These are phyloP conservation scores for Coemansia sp. DNA, from an alignment of 192 early-diverging fungal genomes.

Conservation along the genomic window DNA sequence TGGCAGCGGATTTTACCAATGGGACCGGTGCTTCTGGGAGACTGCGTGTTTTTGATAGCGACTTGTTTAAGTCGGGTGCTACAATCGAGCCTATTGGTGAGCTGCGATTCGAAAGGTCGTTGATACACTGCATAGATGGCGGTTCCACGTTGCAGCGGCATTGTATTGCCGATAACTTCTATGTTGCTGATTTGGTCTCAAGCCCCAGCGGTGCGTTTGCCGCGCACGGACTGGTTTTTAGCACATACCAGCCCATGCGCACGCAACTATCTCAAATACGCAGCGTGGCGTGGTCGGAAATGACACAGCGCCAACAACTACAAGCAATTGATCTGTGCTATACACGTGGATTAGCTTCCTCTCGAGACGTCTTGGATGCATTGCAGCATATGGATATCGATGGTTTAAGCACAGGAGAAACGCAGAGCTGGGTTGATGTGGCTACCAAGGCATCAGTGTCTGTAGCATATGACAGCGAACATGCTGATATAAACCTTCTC, in stretches of 20 bases:
- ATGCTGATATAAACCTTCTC: too few relatives aligned
- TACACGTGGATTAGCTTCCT: background rate
- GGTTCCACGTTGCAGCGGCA: background rate
- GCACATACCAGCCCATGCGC: background rate
- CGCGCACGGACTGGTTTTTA: background rate
- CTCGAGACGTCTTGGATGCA: background rate
- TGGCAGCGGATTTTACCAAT: background rate
- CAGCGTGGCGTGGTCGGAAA: background rate
- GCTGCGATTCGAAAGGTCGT: background rate
- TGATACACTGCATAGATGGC: background rate
- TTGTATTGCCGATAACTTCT: background rate
- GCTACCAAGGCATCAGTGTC: too few relatives aligned
- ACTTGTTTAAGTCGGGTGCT: background rate
- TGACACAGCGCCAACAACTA: background rate
- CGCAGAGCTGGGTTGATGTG: background rate
- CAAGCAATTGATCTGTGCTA: background rate
- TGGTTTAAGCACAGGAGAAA: background rate
- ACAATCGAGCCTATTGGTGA: background rate
- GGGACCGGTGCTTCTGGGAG: background rate
- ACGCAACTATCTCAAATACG: background rate
- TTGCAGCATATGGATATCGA: conserved; percentile 2
- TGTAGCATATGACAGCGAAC: too few relatives aligned
- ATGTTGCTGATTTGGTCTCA: conserved; percentile 3
- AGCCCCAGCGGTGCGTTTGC: background rate
- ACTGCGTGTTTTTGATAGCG: conserved; percentile 3